phyloP scores from a whole-genome alignment of 163 green algal genomes.

The Coccomyxa subellipsoidea region DNA sequence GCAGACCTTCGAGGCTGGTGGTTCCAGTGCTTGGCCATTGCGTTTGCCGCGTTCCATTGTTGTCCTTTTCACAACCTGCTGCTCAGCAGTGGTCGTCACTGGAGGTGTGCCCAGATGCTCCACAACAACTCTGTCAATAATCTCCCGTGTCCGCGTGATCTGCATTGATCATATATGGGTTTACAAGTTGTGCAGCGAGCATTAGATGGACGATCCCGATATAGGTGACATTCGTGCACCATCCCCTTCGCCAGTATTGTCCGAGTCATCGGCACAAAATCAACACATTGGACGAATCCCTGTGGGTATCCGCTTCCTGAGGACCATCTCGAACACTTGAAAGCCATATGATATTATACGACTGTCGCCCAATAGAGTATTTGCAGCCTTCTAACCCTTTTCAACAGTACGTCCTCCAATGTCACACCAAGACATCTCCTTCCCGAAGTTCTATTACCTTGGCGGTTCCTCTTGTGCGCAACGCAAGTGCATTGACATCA shows the following conservation, averaged over 20 bases:
- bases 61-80: not conserved
- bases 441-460: too few species aligned
- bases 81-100: not conserved
- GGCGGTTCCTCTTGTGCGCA: not conserved
- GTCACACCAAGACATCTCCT: too few species aligned
- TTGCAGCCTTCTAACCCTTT: too few species aligned
- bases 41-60: conserved; percentile 1
- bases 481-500: not conserved
- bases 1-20: not conserved
- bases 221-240: not conserved
- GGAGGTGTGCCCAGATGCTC: conserved; percentile 4
- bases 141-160: not conserved
- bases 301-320: too few species aligned
- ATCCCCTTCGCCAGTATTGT: not conserved
- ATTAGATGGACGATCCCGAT: not conserved
- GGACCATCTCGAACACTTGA: too few species aligned
- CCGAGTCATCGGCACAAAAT: not conserved
- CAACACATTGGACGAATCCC: too few species aligned
- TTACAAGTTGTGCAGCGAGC: not conserved
- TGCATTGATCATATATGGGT: not conserved
- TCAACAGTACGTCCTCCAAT: too few species aligned
- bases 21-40: not conserved
- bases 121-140: not conserved
- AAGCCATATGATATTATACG: too few species aligned
- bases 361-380: too few species aligned